Evolutionary conservation across 176 grass and related monocot genomes (phyloP), one percentile per base, ranked within the genome.

Genomic region (Carex kokanica): DNA sequence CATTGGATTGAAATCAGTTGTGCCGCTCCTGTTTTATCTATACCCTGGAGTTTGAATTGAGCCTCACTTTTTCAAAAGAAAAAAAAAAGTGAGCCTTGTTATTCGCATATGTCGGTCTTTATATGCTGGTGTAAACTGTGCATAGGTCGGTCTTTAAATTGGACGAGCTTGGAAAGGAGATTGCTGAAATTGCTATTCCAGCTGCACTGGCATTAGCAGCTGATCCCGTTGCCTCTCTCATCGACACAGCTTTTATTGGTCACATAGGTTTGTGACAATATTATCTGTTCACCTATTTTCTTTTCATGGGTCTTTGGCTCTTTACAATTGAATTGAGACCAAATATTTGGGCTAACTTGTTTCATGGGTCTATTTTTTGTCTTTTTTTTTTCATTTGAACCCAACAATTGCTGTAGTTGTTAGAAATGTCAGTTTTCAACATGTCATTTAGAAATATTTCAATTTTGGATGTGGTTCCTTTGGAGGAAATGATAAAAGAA

Each of bases 131-230:
- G 34, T 85, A 68, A 54, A 65, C n/a, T 67, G n/a, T 69, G 45
- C 80, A 41, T 64, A 90, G 89, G 60, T 60, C 60, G 47, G 82
- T 74, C 63, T 90, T 90, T 58, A 87, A 81, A 80, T 87, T 83
- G 89, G 89, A 90, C 64, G 89, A 87, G 24, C 85, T 90, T 45
- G 89, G 89, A 82, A 21, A 74, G 68, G 89, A 90, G 67, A 90
- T 90, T 29, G 66, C 59, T 31, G 56, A 56, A 29, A 90, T 90
- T 65, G 85, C 89, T 16, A 38, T 90, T 75, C 89, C 89, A 10
- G 89, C 85, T 10, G 89, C 89, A 25, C 60, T 90, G 47, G 85
- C 85, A 17, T 81, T 90, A 7, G 66, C 80, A 57, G 89, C 89
- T 1, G 89, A 90, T 85, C 89, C 89, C 3, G 78, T 90, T 45